These are phyloP conservation scores for Cladosporium sp. DNA, from an alignment of 2,329 filamentous ascomycete genomes.

Conservation along the genomic window DNA sequence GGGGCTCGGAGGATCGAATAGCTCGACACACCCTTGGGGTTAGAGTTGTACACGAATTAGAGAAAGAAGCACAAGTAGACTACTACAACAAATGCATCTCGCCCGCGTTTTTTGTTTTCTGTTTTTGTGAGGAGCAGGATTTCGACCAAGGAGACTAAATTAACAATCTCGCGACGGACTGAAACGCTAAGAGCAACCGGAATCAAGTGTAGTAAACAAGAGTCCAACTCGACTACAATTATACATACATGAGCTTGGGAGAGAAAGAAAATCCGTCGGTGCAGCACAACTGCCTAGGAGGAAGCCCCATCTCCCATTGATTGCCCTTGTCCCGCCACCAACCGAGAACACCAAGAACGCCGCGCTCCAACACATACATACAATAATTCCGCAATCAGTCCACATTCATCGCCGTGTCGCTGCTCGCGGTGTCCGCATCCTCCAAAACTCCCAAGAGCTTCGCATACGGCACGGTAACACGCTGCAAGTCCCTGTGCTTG, in stretches of 20 bases:
- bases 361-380: constrained; percentile 14
- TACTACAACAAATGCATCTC: not conserved
- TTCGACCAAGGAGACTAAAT: not conserved
- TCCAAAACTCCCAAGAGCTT: constrained; percentile 68
- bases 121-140: not conserved
- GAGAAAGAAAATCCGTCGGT: not conserved
- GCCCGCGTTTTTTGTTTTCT: not conserved
- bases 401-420: constrained; percentile 13
- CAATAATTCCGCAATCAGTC: constrained; percentile 4
- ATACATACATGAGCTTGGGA: not conserved
- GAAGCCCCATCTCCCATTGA: not conserved
- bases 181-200: not conserved
- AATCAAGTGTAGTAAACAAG: not conserved
- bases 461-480: constrained; percentile 93
- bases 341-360: not conserved
- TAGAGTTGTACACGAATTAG: not conserved
- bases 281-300: not conserved
- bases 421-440: constrained; percentile 3
- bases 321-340: not conserved
- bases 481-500: constrained; percentile 95
- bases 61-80: not conserved
- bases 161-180: not conserved
- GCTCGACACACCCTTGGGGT: not conserved
- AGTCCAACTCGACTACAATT: not conserved
- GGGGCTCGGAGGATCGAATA: not conserved